A percentile compares a stretch with the other conserved stretches of the same genome.
phyloP scores from a whole-genome alignment of 805 yeast species.

The Wickerhamiella spandovensis region DNA sequence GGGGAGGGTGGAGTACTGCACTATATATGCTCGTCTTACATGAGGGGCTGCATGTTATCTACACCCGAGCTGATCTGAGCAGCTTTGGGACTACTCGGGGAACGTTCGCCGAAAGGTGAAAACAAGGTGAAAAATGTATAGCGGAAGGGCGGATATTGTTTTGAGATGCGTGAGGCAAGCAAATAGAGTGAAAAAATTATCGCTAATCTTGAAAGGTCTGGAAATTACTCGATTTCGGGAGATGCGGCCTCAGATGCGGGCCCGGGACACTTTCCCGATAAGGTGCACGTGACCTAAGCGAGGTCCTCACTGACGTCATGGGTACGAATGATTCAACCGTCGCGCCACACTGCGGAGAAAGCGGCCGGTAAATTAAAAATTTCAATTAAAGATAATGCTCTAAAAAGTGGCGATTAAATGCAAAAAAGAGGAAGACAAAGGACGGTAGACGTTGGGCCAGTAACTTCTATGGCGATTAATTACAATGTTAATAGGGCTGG shows the following conservation, averaged over 20 bases:
- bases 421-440: background rate
- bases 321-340: too few species aligned
- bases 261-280: background rate
- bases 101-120: background rate
- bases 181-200: too few species aligned
- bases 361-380: too few species aligned
- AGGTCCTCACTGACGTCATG: background rate
- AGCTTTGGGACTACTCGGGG: constrained; percentile 2
- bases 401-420: background rate
- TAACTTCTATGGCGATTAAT: background rate
- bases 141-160: background rate
- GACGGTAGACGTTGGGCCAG: background rate
- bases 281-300: background rate
- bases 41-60: background rate
- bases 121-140: background rate
- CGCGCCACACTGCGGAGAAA: too few species aligned
- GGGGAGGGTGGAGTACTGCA: background rate
- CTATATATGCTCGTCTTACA: background rate
- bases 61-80: background rate
- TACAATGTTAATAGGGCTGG: constrained; percentile 29
- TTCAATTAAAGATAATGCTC: background rate
- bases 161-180: too few species aligned
- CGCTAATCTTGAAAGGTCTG: too few species aligned
- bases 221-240: background rate
- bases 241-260: background rate